Base-by-base conservation (phyloP, 2,329 filamentous ascomycete species). In the Madurella fahalii region DNA sequence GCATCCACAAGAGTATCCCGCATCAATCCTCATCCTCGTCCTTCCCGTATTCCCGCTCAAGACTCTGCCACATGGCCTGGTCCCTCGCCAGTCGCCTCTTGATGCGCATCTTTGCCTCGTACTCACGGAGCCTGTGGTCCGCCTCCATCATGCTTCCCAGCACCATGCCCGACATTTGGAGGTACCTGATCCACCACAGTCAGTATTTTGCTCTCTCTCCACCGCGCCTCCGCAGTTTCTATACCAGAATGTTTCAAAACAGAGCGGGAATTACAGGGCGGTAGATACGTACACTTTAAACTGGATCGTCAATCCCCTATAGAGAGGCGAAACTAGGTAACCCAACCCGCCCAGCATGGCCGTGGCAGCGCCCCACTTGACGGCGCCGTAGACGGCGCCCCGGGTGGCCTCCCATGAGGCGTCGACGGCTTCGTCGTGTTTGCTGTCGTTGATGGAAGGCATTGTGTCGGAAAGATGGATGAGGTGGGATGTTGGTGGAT, bases 91-190 rank as follows among this genome's bases (percentile, higher is more conserved):
- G 67, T 56, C 85, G 80, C 65, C 84, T 82, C 63, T 87, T 80
- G 66, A 83, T 78, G 57, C 87, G 76, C 59, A 90, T 73, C 43
- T 75, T 74, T 12, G 83, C 75, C 68, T 91, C 87, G 63, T 88
- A 89, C 56, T 79, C 73, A 50, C 85, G 78, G 63, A 92, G 75
- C 47, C 84, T 77, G 53, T 76, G 72, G 65, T 93, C 89, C 2
- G 87, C 89, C 73, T 90, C 86, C 51, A 92, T 78, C 79, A 89
- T 88, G 65, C 83, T 79, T 42, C 89, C 89, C 34, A 90, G 65
- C n/a, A 88, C 85, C 88, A 92, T 92, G 57, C 84, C 85, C n/a
- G 85, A 89, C 86, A 91, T 90, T 69, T 91, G 87, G 15, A 92
- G 75, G 67, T 90, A 93, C 31, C 89, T 92, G 64, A 25, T 53